Evolutionary conservation across 2,329 filamentous ascomycete species (phyloP), one percentile per base, ranked within the genome.

Genomic region (Phyllosticta capitalensis): DNA sequence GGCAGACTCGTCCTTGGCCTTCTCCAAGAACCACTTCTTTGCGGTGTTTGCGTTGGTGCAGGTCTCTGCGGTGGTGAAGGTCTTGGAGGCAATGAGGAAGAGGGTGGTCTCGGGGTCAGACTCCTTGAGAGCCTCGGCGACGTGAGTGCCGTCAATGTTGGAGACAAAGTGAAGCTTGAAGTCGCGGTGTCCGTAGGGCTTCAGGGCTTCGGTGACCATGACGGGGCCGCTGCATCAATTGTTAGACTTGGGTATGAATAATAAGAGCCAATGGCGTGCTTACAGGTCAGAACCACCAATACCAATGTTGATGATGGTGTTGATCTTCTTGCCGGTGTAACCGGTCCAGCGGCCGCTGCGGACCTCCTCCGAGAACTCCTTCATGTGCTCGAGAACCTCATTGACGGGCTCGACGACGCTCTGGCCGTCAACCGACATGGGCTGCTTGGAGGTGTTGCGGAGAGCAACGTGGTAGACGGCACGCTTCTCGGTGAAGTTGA

Each of bases 71-170:
- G 94, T 99, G 64, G 94, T 99, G 78, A 99, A 99, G 64, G 94
- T 99, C 87, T 99, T 99, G 76, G 92, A 97, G 60, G 94, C 94
- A 67, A 99, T 85, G 67, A 99, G 83, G 87, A 99, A 97, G 64
- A 99, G 88, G n/a, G 94, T 96, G 54, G 92, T 96, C 80, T 99
- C 94, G 54, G 92, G 92, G 75, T 99, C 86, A 9, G 92, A 95
- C 68, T 86, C 78, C 72, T 85, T 87, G 62, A 97, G 84, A 55
- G 94, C 92, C 79, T 99, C 94, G 54, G 91, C 89, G 74, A 97
- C 90, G 80, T 99, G 94, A 59, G 94, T 99, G 66, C 94, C 94
- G 73, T 99, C 94, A 72, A 99, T 97, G 83, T 99, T 99, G 79
- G 92, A 97, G 67, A 99, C 94, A 70, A 99, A 99, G 83, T 97